These are phyloP conservation scores for Macrophomina pseudophaseolina DNA, from an alignment of 2,329 filamentous ascomycete species.

Conservation along the genomic window DNA sequence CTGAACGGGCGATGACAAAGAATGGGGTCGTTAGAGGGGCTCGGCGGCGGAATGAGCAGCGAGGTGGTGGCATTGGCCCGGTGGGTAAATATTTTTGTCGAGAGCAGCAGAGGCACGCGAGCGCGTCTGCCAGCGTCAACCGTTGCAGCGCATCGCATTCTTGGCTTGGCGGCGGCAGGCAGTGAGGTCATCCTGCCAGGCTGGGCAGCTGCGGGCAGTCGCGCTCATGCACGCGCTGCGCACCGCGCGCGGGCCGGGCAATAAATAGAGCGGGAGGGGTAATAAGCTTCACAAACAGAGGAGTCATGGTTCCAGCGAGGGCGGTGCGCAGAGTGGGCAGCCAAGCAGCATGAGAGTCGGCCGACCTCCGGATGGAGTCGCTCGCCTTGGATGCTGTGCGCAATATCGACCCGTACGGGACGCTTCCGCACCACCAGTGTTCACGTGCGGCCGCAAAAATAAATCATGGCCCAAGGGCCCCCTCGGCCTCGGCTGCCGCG, in stretches of 20 bases:
- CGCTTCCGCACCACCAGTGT: conserved; percentile 15
- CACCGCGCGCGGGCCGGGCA: conserved; percentile 11
- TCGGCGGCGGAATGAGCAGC: neutral
- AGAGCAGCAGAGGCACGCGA: conserved; percentile 3
- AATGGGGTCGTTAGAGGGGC: neutral
- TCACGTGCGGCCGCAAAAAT: conserved; percentile 23
- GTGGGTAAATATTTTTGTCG: conserved; percentile 22
- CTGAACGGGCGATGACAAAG: conserved; percentile 10
- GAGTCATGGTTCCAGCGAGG: conserved; percentile 9
- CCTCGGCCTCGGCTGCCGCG: conserved; percentile 20
- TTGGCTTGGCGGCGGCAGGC: conserved; percentile 6
- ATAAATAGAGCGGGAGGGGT: conserved; percentile 20
- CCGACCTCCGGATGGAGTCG: conserved; percentile 9
- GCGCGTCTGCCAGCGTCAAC: conserved; percentile 1
- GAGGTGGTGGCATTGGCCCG: neutral
- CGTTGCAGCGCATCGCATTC: conserved; percentile 11
- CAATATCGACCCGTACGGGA: neutral
- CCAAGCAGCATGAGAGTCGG: conserved; percentile 5
- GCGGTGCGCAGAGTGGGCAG: neutral
- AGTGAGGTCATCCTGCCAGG: conserved; percentile 10
- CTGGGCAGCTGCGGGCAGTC: neutral
- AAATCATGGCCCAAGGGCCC: neutral
- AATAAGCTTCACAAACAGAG: conserved; percentile 3
- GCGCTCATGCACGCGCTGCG: conserved; percentile 5
- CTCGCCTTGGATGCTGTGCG: neutral